Evolutionary conservation across 306 rosid species (phyloP).

Genomic region (Trifolium repens): DNA sequence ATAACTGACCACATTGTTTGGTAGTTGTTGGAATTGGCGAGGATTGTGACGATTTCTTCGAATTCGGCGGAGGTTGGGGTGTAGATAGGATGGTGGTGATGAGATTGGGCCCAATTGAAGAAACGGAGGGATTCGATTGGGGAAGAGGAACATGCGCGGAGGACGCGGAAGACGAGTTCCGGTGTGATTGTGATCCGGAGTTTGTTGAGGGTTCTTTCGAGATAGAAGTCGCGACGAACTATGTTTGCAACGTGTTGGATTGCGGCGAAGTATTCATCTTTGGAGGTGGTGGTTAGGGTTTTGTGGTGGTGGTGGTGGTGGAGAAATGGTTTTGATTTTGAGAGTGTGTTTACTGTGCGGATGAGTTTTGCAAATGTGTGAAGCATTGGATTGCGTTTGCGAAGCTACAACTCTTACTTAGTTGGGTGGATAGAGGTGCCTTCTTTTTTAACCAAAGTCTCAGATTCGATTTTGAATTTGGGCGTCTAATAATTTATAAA

Average conservation of each 20-base stretch:
- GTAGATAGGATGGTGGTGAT: slow-evolving; percentile 58
- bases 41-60: slow-evolving; percentile 78
- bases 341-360: neutral
- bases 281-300: slow-evolving; percentile 34
- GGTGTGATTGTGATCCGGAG: slow-evolving; percentile 71
- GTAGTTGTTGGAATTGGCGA: slow-evolving; percentile 67
- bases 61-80: slow-evolving; percentile 80
- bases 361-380: slow-evolving; percentile 13
- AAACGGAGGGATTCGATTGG: slow-evolving; percentile 76
- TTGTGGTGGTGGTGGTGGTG: neutral
- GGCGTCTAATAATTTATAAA: too few species aligned
- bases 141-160: slow-evolving; percentile 71
- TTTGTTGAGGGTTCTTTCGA: slow-evolving; percentile 96
- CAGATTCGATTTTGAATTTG: too few species aligned
- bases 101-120: slow-evolving; percentile 87
- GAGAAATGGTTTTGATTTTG: slow-evolving; percentile 19
- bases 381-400: slow-evolving; percentile 32
- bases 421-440: too few species aligned
- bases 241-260: slow-evolving; percentile 86
- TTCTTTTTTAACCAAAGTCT: too few species aligned
- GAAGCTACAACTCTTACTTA: neutral
- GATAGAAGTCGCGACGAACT: slow-evolving; percentile 85
- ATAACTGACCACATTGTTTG: slow-evolving; percentile 84
- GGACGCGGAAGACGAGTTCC: slow-evolving; percentile 88
- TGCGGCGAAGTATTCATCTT: slow-evolving; percentile 82